Base-by-base conservation (phyloP, 2,329 filamentous ascomycete genomes). In the Alternaria sp. region DNA sequence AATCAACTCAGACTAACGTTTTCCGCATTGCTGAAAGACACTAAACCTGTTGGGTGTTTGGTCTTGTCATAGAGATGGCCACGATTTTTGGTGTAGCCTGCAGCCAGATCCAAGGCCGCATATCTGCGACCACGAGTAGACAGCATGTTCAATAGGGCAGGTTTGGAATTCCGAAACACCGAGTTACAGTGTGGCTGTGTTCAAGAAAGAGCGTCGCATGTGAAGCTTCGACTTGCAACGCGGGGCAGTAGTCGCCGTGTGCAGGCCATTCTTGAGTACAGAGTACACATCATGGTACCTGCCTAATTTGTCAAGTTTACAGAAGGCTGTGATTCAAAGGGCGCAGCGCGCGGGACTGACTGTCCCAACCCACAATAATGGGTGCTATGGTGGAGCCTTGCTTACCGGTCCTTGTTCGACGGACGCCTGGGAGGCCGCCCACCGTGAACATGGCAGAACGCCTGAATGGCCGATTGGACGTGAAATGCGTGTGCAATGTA, bases 371-470 rank as follows among this genome's bases (percentile, higher is more conserved):
- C 25, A 28, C 27, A 14, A 51, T 20, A 46, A 16, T 7, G 9
- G 32, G 36, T 18, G 25, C 36, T 41, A 22, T 34, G 34, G 46
- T 41, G 25, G 45, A 52, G 40, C 25, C 20, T 43, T 38, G 27
- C 18, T 28, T 38, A 27, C 20, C 34, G 25, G 52, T 10, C 48
- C 43, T 46, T 49, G 40, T 27, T 22, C 40, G 34, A 45, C 34
- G 27, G 58, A 34, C 57, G 58, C 58, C 58, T 57, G 30, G 32
- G 58, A 60, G 58, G 58, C 58, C 58, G 58, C 58, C 36, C 54
- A 11, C 20, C 45, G n/a, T 12, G 22, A 38, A n/a, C 34, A 32
- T 20, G n/a, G n/a, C 16, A 28, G 18, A 22, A 28, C 54, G 30
- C 55, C 48, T 43, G 34, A 30, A 25, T 54, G 16, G 36, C 32